Conservation (phyloP, 805 yeast genomes). For the Candida pseudoglaebosa region DNA sequence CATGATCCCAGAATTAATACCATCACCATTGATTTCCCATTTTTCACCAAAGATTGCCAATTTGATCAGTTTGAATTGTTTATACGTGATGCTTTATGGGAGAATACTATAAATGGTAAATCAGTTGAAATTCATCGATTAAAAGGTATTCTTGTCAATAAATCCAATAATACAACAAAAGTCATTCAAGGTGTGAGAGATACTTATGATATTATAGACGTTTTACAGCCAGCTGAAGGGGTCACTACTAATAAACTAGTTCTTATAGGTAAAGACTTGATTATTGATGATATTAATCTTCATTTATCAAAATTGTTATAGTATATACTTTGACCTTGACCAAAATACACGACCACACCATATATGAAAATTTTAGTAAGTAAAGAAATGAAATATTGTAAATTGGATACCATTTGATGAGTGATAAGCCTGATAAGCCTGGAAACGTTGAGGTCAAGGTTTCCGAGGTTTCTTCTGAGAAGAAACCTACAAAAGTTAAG, state of each 20-base stretch:
- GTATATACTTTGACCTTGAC: neutral
- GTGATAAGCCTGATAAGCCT: neutral
- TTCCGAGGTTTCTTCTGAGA: neutral
- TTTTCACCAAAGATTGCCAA: conserved; percentile 30
- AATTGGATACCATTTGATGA: neutral
- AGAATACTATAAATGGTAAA: conserved; percentile 37
- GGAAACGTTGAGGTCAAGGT: conserved; percentile 1
- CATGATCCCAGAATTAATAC: conserved; percentile 41
- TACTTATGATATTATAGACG: conserved; percentile 74
- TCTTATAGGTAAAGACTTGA: conserved; percentile 67
- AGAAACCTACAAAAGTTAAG: conserved; percentile 15
- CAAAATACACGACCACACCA: neutral
- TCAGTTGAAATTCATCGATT: conserved; percentile 71
- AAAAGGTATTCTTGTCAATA: conserved; percentile 64
- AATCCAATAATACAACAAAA: conserved; percentile 33
- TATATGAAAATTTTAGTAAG: neutral
- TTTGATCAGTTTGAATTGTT: conserved; percentile 52
- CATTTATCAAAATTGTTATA: neutral
- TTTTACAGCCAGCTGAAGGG: conserved; percentile 32
- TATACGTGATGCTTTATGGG: conserved; percentile 79
- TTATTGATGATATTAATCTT: conserved; percentile 24
- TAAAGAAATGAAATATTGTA: neutral
- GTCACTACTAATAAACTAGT: conserved; percentile 55
- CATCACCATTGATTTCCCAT: conserved; percentile 40
- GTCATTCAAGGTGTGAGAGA: conserved; percentile 92